Evolutionary conservation across 441 rosid genomes (phyloP), one percentile per base, ranked within the genome.

Genomic region (Biscutella auriculata): DNA sequence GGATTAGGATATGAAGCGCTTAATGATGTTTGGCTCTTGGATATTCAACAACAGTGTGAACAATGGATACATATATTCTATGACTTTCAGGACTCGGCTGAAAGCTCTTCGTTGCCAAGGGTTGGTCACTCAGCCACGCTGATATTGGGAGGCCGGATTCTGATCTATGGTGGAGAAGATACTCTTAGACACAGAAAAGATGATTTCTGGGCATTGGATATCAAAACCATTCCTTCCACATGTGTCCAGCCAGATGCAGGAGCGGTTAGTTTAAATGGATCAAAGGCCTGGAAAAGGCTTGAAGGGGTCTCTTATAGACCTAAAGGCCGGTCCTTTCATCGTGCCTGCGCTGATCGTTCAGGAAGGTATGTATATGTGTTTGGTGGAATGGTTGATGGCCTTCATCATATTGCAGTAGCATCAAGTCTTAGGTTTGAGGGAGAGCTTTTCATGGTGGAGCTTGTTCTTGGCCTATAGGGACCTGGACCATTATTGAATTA

Each of bases 81-180:
- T 0, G 43, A 52, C 12, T 52, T 52, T 30, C 64, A 56, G 11
- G 78, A 71, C 47, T 68, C 81, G 34, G 84, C 92, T 0, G 82
- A 63, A 27, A 80, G 82, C 63, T 42, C 58, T 48, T 75, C 83
- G 41, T 83, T 92, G 44, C 85, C 95, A 0, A 75, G 97, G 14
- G 98, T 88, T 48, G 98, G 97, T 68, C 98, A 92, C 80, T 84
- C 95, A 0, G 94, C 95, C 6, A 76, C 81, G 1, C 84, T 74
- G 10, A 75, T 84, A 44, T 59, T 86, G 48, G 95, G 97, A 30
- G 88, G 95, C 23, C 69, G 75, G 35, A 52, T 92, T 70, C 79
- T 92, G 45, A 84, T 92, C 14, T 77, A 86, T 27, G 97, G 97
- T 30, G 98, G 98, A 2, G 98, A 92, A 78, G 97, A 92, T 67